Base-by-base conservation (phyloP, 805 yeast genomes). In the Kregervanrija fluxuum region DNA sequence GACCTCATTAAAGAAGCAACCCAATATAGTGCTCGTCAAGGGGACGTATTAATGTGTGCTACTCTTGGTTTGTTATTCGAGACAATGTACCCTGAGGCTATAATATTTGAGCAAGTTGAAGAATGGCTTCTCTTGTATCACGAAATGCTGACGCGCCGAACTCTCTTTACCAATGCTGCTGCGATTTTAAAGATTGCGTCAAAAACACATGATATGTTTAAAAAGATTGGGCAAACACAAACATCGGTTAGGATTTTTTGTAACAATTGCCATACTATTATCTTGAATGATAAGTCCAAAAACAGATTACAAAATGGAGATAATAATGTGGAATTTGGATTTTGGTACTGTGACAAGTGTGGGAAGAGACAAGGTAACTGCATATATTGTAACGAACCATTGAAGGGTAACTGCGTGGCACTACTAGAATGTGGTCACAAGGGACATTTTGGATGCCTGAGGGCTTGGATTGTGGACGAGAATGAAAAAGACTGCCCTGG, bases 301-400 rank as follows among this genome's bases (percentile, higher is more conserved):
- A 67, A 63, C 13, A 67, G 61, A 35, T 35, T 34, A 11, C 35
- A 52, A 11, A 56, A 37, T n/a, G 40, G 28, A 16, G 37, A 33
- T 17, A 38, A 55, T 3, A 61, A 62, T 33, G 64, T 65, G 14
- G 62, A 67, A 35, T 76, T 79, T 54, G 95, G 95, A 1, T 80
- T 73, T 53, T 89, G 96, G 95, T 85, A 82, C 60, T 90, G 97
- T 65, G 87, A 80, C 43, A 71, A 69, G 16, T 90, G 97, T 60
- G 65, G 71, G 10, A 67, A 64, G 41, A 67, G 68, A 12, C 80
- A 79, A 48, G 81, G 79, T 47, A 73, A 79, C n/a, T 90, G 97
- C 62, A 71, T 81, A 28, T 76, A 81, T 48, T 90, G 97, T 61
- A 73, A 82, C 49, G 83, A 76, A 56, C 87, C 95, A 0, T 70